These are phyloP conservation scores for Codiaeum variegatum DNA, from an alignment of 441 rosid genomes.

Conservation along the genomic window DNA sequence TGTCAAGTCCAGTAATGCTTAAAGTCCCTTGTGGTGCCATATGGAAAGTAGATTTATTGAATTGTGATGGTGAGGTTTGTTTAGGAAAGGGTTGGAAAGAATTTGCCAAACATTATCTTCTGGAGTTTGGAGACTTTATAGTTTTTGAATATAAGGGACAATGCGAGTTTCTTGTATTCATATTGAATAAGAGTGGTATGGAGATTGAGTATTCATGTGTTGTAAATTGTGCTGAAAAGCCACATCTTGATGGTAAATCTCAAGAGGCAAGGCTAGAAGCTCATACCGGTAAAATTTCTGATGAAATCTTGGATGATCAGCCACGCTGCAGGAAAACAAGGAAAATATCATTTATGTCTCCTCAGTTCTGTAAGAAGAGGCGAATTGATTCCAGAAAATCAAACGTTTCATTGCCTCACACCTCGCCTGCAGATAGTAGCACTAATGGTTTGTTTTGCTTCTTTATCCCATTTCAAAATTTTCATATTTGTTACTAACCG, in stretches of 20 bases:
- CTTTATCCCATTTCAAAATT: not conserved
- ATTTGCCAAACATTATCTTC: slow-evolving; percentile 32
- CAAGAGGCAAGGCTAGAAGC: not conserved
- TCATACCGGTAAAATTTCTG: not conserved
- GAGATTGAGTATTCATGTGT: not conserved
- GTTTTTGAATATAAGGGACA: slow-evolving; percentile 31
- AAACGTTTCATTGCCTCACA: not conserved
- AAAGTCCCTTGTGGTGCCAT: slow-evolving; percentile 14
- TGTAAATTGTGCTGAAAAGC: not conserved
- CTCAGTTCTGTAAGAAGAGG: not conserved
- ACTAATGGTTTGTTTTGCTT: not conserved
- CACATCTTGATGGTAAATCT: not conserved
- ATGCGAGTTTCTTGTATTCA: slow-evolving; percentile 25
- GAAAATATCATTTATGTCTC: too few relatives aligned
- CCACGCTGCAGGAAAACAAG: not conserved
- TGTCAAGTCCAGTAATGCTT: slow-evolving; percentile 1
- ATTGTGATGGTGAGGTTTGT: slow-evolving; percentile 32
- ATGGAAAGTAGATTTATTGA: slow-evolving; percentile 24
- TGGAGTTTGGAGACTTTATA: slow-evolving; percentile 26
- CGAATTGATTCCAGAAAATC: not conserved
- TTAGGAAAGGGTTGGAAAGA: slow-evolving; percentile 42
- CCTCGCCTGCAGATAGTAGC: not conserved
- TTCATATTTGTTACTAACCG: too few relatives aligned
- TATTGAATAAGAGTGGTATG: slow-evolving; percentile 24
- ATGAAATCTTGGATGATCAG: not conserved